These are phyloP conservation scores for Blastocystis sp. DNA, from an alignment of 352 stramenopile species.

Conservation along the genomic window DNA sequence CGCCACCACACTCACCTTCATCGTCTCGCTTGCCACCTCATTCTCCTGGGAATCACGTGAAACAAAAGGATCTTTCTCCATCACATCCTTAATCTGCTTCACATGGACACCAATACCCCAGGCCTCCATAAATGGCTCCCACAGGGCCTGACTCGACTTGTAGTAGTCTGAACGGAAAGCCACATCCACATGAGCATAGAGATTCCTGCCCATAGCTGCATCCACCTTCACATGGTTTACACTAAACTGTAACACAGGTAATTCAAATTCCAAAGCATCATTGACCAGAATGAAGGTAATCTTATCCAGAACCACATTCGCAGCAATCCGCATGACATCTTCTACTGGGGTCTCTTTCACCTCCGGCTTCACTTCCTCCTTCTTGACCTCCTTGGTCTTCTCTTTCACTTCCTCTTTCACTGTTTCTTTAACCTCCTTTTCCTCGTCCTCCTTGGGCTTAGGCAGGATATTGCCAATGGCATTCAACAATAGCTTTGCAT, in stretches of 20 bases:
- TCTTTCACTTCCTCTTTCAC: background rate
- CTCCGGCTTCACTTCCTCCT: background rate
- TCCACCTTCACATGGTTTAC: constrained; percentile 48
- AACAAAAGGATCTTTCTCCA: constrained; percentile 9
- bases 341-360: background rate
- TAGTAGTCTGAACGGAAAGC: constrained; percentile 50
- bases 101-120: constrained; percentile 44
- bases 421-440: background rate
- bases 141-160: constrained; percentile 50
- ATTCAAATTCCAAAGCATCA: constrained; percentile 28
- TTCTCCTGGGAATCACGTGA: background rate
- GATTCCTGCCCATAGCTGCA: constrained; percentile 24
- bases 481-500: constrained; percentile 56
- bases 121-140: constrained; percentile 59
- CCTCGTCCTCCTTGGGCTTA: background rate
- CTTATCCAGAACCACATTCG: constrained; percentile 48
- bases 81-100: constrained; percentile 48
- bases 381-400: background rate
- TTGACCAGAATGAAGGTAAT: constrained; percentile 59
- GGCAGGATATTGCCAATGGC: constrained; percentile 35
- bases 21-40: constrained; percentile 5
- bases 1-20: constrained; percentile 20
- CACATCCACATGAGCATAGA: constrained; percentile 7
- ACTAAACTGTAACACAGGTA: constrained; percentile 52
- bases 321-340: constrained; percentile 13